Percentiles rank a stretch among this genome's conserved stretches.
These are phyloP conservation scores for Suillus subluteus DNA, from an alignment of 768 basidiomycete genomes.

Conservation along the genomic window DNA sequence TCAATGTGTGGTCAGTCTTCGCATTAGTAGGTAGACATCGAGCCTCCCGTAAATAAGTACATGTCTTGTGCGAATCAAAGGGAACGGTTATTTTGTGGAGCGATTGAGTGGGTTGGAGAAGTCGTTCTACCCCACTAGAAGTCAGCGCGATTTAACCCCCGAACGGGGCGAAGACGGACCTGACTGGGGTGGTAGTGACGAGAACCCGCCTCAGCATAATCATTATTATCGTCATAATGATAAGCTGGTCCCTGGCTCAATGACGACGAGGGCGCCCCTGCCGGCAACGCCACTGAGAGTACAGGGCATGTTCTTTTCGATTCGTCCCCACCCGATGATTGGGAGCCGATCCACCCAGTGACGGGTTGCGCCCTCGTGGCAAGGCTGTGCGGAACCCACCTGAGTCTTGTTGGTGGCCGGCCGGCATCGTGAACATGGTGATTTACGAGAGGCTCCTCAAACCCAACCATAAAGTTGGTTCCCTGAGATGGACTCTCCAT, in stretches of 20 bases:
- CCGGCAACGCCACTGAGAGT: slow-evolving; percentile 41
- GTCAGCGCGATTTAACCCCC: slow-evolving; percentile 10
- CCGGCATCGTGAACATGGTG: slow-evolving; percentile 43
- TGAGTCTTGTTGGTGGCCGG: slow-evolving; percentile 37
- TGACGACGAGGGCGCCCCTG: slow-evolving; percentile 36
- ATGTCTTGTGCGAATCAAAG: neutral
- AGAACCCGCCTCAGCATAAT: slow-evolving; percentile 31
- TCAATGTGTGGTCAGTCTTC: neutral
- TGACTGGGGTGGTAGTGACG: slow-evolving; percentile 40
- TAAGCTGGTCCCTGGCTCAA: slow-evolving; percentile 35
- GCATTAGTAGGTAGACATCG: slow-evolving; percentile 2
- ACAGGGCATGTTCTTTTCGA: slow-evolving; percentile 34
- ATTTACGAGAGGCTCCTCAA: slow-evolving; percentile 49
- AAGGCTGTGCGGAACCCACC: slow-evolving; percentile 47
- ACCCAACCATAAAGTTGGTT: slow-evolving; percentile 42
- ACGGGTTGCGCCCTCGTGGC: slow-evolving; percentile 31
- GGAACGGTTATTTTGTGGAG: slow-evolving; percentile 1
- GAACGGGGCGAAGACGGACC: slow-evolving; percentile 23
- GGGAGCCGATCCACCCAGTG: slow-evolving; percentile 30
- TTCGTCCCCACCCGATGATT: slow-evolving; percentile 16
- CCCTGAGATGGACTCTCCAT: slow-evolving; percentile 21
- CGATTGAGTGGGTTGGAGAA: neutral
- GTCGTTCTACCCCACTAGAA: slow-evolving; percentile 15
- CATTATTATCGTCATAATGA: slow-evolving; percentile 38
- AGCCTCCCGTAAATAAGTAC: slow-evolving; percentile 5